phyloP scores from a whole-genome alignment of 1,139 yeast genomes.

The Entelexis sorbosivorans region DNA sequence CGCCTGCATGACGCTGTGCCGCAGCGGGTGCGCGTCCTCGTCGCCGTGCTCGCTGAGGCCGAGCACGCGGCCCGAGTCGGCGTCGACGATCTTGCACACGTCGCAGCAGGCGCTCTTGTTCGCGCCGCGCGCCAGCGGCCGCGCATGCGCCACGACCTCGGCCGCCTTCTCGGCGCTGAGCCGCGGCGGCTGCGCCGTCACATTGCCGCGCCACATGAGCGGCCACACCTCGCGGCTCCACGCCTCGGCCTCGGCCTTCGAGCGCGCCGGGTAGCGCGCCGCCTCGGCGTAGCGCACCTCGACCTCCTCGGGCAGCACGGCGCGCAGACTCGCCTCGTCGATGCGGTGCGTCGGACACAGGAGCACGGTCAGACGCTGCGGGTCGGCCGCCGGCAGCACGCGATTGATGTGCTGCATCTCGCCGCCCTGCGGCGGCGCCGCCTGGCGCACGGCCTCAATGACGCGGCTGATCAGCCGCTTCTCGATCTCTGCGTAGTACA shows the following conservation, averaged over 20 bases:
- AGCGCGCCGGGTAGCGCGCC: conserved; percentile 47
- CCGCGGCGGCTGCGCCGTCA: conserved; percentile 60
- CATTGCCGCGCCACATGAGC: conserved; percentile 85
- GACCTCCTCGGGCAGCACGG: conserved; percentile 16
- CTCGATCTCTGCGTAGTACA: conserved; percentile 19
- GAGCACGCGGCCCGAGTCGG: conserved; percentile 32
- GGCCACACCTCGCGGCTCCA: conserved; percentile 77
- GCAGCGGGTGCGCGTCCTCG: conserved; percentile 37
- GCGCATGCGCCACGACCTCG: conserved; percentile 4
- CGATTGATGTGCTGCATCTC: conserved; percentile 32
- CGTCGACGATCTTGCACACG: conserved; percentile 38
- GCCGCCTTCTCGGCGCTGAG: conserved; percentile 39
- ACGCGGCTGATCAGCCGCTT: conserved; percentile 22
- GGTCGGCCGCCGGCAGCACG: conserved; percentile 28
- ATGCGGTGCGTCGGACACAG: conserved; percentile 26
- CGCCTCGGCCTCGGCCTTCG: conserved; percentile 47
- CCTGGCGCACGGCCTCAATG: conserved; percentile 23
- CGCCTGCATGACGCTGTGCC: conserved; percentile 67
- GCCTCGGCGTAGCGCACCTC: conserved; percentile 30
- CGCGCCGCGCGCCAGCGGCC: background rate
- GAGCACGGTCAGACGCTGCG: conserved; percentile 29
- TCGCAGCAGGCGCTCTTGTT: conserved; percentile 13
- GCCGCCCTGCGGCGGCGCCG: conserved; percentile 28
- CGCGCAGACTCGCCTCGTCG: conserved; percentile 20
- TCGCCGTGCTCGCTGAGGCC: conserved; percentile 8